phyloP scores from a whole-genome alignment of 31 red algal genomes.

The Asparagopsis taxiformis region DNA sequence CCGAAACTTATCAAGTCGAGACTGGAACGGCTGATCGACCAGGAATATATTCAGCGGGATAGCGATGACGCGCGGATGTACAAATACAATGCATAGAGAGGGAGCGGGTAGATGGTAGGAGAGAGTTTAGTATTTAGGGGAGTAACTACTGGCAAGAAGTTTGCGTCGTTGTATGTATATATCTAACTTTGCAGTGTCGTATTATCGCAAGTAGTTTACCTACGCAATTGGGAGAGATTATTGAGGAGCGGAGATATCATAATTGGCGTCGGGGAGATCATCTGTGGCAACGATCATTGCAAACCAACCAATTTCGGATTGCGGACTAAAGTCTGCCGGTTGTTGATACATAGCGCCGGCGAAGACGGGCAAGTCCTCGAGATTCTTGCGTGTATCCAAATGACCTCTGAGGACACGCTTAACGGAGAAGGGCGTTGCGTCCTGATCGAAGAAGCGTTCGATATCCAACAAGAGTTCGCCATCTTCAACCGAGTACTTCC shows the following conservation, averaged over 20 bases:
- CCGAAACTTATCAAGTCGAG: constrained; percentile 32
- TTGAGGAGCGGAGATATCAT: constrained; percentile 35
- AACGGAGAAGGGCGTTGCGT: constrained; percentile 21
- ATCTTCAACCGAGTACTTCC: constrained; percentile 29
- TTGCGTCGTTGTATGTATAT: too few species aligned
- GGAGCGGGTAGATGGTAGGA: neutral
- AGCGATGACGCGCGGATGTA: constrained; percentile 43
- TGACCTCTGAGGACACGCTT: constrained; percentile 52
- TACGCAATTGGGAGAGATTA: neutral
- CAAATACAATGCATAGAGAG: constrained; percentile 25
- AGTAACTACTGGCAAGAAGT: constrained; percentile 20
- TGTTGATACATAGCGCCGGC: constrained; percentile 45
- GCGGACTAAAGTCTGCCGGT: constrained; percentile 37
- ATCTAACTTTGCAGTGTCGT: too few species aligned
- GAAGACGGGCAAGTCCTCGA: constrained; percentile 46
- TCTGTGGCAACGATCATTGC: constrained; percentile 50
- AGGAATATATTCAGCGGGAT: constrained; percentile 42
- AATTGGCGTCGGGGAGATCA: constrained; percentile 43
- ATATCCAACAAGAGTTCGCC: constrained; percentile 43
- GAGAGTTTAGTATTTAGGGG: constrained; percentile 11
- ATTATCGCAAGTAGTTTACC: too few species aligned
- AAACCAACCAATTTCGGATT: constrained; percentile 59
- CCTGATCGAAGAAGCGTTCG: constrained; percentile 45
- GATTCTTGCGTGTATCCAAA: constrained; percentile 53
- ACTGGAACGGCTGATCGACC: constrained; percentile 54